Percentiles rank a stretch among this genome's conserved stretches.
phyloP scores from a whole-genome alignment of 139 green algal species.

The Ulvella scutata region DNA sequence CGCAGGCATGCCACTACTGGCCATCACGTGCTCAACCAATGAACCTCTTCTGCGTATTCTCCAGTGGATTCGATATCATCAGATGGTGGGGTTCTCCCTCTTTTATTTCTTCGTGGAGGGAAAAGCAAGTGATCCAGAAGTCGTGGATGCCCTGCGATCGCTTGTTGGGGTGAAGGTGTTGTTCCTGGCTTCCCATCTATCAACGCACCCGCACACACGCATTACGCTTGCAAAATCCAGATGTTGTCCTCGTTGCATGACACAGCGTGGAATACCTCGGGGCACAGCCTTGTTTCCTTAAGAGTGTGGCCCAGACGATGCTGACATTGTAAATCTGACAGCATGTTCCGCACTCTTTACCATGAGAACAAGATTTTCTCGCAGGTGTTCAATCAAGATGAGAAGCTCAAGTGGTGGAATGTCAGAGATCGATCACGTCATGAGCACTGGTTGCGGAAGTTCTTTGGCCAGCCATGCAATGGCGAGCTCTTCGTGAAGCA shows the following conservation, averaged over 20 bases:
- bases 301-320: no score
- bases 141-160: not conserved
- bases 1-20: not conserved
- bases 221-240: no score
- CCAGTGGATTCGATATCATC: slow-evolving; percentile 4
- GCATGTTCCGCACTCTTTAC: no score
- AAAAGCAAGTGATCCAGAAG: not conserved
- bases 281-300: no score
- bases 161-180: not conserved
- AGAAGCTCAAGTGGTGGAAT: not conserved
- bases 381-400: not conserved
- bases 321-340: no score
- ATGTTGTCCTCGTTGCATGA: no score
- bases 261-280: no score
- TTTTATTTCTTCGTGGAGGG: slow-evolving; percentile 5
- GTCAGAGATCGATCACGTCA: slow-evolving; percentile 17
- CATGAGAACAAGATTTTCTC: no score
- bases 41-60: not conserved
- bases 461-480: slow-evolving; percentile 31
- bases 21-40: not conserved
- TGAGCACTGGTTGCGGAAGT: slow-evolving; percentile 24
- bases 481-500: slow-evolving; percentile 34
- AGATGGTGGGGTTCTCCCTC: not conserved
- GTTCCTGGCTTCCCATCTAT: no score
- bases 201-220: no score